Evolutionary conservation across 2,329 filamentous ascomycete species (phyloP).

Genomic region (Cladosporium colombiae): DNA sequence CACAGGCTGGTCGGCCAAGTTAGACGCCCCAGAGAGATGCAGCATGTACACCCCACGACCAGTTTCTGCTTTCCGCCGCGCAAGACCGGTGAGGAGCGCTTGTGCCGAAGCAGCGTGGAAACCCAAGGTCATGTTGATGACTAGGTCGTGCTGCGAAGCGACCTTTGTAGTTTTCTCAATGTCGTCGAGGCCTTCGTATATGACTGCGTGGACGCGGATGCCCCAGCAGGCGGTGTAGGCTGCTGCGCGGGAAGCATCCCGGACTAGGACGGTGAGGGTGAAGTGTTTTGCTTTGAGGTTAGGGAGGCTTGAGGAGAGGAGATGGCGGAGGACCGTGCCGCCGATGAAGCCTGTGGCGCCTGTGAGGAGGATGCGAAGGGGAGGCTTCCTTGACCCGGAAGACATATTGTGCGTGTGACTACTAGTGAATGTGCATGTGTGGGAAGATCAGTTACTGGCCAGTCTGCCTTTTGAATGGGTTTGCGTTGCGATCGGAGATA

Average conservation of each 20-base stretch:
- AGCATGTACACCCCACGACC: constrained; percentile 43
- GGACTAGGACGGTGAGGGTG: constrained; percentile 23
- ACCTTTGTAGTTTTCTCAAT: constrained; percentile 20
- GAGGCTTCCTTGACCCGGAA: too few species aligned
- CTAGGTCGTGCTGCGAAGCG: constrained; percentile 28
- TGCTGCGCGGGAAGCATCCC: constrained; percentile 17
- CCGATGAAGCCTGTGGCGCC: constrained; percentile 26
- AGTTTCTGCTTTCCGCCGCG: constrained; percentile 39
- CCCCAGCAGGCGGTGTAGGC: not conserved
- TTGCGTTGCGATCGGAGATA: not conserved
- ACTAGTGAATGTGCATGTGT: too few species aligned
- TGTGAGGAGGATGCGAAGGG: constrained; percentile 17
- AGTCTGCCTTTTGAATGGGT: not conserved
- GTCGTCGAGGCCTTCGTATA: constrained; percentile 29
- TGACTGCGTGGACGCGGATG: constrained; percentile 21
- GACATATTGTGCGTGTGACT: not conserved
- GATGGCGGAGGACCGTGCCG: constrained; percentile 21
- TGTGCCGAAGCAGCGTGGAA: constrained; percentile 42
- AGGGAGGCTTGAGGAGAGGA: constrained; percentile 21
- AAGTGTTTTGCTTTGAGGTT: not conserved
- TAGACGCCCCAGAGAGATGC: constrained; percentile 49
- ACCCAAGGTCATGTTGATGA: constrained; percentile 43
- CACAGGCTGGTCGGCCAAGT: constrained; percentile 47
- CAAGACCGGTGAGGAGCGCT: constrained; percentile 48
- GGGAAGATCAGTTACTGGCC: not conserved